Evolutionary conservation across 768 basidiomycete genomes (phyloP), one percentile per base, ranked within the genome.

Genomic region (Tulasnella sp.): DNA sequence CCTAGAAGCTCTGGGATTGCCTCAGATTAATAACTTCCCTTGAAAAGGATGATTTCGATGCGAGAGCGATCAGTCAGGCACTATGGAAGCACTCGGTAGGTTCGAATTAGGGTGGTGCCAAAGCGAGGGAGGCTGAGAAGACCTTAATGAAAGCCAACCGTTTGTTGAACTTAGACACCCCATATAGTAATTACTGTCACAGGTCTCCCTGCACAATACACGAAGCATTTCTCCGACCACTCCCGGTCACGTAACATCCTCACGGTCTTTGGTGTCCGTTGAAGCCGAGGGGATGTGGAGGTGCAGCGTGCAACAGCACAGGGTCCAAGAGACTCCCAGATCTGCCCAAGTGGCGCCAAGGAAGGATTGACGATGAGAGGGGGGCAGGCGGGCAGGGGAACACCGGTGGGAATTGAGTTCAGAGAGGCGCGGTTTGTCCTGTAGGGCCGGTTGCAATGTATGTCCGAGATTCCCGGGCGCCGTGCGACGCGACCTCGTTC

Each of bases 1-100:
- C 62, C 27, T 14, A 68, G 44, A 44, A 44, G 44, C 44, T 44
- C 62, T 27, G 62, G 27, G 10, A 27, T 34, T 3, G 31, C 34
- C 31, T 68, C 12, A 36, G 27, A 27, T 36, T 68, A 68, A 68
- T 34, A 27, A 14, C 34, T 68, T 68, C 27, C 62, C 27, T 36
- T 36, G 62, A 68, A 36, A 68, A 68, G 16, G 9, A 68, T 27
- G 31, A 68, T 68, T 36, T 31, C 62, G 21, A 68, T 27, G 31
- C 62, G 62, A 62, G 58, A 68, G 34, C 62, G 62, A 68, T 68
- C 62, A 36, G 27, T 68, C 62, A 68, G 62, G 62, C 62, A 68
- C 62, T 27, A 68, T 68, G 8, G 62, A 68, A 68, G 62, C 62
- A 2, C 52, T 52, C 24, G 52, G 62, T 36, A 14, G 27, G 12